Conservation (phyloP, 768 basidiomycete species). For the Termitomyces sp. region DNA sequence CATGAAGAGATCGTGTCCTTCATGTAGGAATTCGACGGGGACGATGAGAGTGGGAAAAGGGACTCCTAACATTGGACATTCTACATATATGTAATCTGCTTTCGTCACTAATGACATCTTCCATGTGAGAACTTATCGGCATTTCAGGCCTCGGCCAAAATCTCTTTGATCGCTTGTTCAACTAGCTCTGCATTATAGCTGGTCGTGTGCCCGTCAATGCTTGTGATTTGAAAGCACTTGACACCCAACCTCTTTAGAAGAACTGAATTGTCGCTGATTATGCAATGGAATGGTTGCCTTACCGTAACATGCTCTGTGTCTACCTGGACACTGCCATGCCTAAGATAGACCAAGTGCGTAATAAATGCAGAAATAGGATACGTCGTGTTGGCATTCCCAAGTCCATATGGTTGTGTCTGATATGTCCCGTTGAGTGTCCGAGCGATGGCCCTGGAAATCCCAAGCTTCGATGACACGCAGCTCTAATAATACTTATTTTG, state of each 20-base stretch:
- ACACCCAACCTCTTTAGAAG: conserved; percentile 51
- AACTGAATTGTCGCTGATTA: conserved; percentile 4
- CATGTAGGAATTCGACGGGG: neutral
- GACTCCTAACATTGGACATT: neutral
- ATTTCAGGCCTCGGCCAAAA: conserved; percentile 14
- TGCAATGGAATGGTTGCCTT: conserved; percentile 19
- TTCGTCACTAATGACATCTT: conserved; percentile 9
- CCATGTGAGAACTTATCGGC: conserved; percentile 10
- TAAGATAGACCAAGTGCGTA: conserved; percentile 79
- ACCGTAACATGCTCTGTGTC: conserved; percentile 62
- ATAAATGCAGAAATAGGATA: conserved; percentile 80
- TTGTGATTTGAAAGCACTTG: conserved; percentile 47
- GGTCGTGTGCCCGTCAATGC: conserved; percentile 13
- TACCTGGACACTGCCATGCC: conserved; percentile 56
- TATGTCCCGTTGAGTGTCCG: conserved; percentile 65
- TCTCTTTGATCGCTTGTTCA: conserved; percentile 33
- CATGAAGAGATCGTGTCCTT: neutral
- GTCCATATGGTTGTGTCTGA: conserved; percentile 45
- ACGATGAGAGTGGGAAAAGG: neutral
- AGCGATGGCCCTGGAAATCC: conserved; percentile 50
- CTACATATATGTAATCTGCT: conserved; percentile 5
- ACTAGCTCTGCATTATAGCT: conserved; percentile 45
- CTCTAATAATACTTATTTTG: neutral
- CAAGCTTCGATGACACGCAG: conserved; percentile 1
- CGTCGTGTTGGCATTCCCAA: conserved; percentile 53